Base-by-base conservation (phyloP, 2,329 filamentous ascomycete species). In the Colletotrichum tofieldiae region DNA sequence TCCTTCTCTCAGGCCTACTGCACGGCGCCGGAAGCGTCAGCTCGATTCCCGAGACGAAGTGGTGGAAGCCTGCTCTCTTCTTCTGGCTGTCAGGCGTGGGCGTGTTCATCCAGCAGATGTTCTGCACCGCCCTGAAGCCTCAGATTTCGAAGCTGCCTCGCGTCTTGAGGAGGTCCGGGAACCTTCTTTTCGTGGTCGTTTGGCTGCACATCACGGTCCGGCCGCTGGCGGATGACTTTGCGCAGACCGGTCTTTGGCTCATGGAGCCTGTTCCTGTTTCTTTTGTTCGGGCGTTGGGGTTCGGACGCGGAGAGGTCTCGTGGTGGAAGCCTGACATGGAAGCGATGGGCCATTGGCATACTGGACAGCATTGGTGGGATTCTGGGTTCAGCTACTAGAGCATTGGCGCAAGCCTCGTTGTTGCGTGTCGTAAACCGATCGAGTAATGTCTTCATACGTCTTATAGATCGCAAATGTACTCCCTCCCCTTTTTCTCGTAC, bases 241-340 rank as follows among this genome's bases (percentile, higher is more conserved):
- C 92, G 0, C 86, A 87, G 14, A 88, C 90, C 0, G 94, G 94
- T 0, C 77, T 97, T 0, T 98, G 93, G 93, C 81, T 97, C 18
- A 90, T 91, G 73, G 94, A 98, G 81, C 94, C 94, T 0, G 82
- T 97, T n/a, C 94, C 95, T 0, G 75, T 96, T 11, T 97, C 94
- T 65, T 78, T 88, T 0, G 78, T 95, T n/a, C 86, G 94, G 35
- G 89, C 87, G 2, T 43, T 95, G 20, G 92, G 93, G 0, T 84
- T 92, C 43, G 93, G 92, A 0, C 83, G 84, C 1, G 81, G 85
- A 23, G 89, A 87, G 0, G 91, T 93, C 77, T 82, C 86, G 1
- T 92, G 90, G 86, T 93, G 90, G 89, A 89, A 93, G 76, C 94
- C 92, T 89, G 85, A 86, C 74, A 79, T 84, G 41, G 80, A 86